A percentile compares a stretch with the other conserved stretches of the same genome.
These are phyloP conservation scores for Macadamia integrifolia DNA, from an alignment of 164 flowering plant genomes.

Conservation along the genomic window DNA sequence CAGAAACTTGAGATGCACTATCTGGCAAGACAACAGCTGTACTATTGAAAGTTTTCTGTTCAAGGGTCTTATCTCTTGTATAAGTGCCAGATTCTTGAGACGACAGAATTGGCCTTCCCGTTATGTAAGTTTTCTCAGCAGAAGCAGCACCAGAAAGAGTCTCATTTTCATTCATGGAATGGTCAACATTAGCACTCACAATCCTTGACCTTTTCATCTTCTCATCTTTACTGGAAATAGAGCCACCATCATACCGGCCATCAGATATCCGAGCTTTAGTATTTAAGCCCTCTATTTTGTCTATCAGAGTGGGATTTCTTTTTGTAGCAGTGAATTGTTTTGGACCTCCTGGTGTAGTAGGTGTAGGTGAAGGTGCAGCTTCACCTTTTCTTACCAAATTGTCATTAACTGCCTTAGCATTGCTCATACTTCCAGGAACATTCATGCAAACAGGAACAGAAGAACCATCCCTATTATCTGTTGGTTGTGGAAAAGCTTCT, in stretches of 20 bases:
- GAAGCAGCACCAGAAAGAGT: slow-evolving; percentile 15
- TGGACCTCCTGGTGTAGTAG: slow-evolving; percentile 5
- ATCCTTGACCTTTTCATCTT: slow-evolving; percentile 22
- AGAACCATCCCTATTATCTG: slow-evolving; percentile 1
- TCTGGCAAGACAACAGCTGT: slow-evolving; percentile 32
- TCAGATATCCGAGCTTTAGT: slow-evolving; percentile 65
- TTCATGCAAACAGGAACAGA: slow-evolving; percentile 20
- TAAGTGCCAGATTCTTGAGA: slow-evolving; percentile 18
- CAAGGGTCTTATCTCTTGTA: slow-evolving; percentile 29
- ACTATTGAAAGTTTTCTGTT: slow-evolving; percentile 19
- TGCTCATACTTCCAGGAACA: slow-evolving; percentile 24
- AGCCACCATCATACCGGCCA: slow-evolving; percentile 32
- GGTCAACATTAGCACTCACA: slow-evolving; percentile 22
- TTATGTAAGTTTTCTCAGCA: slow-evolving; percentile 25
- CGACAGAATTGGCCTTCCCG: slow-evolving; percentile 16
- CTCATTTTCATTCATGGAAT: slow-evolving; percentile 22
- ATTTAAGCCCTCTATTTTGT: slow-evolving; percentile 77
- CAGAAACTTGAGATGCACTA: slow-evolving; percentile 6
- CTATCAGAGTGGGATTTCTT: slow-evolving; percentile 53
- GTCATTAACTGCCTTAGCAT: slow-evolving; percentile 25
- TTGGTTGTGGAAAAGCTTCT: slow-evolving; percentile 22
- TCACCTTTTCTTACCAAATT: slow-evolving; percentile 27
- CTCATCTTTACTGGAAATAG: slow-evolving; percentile 33
- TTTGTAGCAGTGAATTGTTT: slow-evolving; percentile 21
- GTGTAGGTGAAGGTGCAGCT: background rate